Base-by-base conservation (phyloP, 768 basidiomycete species). In the Lyophyllum atratum region DNA sequence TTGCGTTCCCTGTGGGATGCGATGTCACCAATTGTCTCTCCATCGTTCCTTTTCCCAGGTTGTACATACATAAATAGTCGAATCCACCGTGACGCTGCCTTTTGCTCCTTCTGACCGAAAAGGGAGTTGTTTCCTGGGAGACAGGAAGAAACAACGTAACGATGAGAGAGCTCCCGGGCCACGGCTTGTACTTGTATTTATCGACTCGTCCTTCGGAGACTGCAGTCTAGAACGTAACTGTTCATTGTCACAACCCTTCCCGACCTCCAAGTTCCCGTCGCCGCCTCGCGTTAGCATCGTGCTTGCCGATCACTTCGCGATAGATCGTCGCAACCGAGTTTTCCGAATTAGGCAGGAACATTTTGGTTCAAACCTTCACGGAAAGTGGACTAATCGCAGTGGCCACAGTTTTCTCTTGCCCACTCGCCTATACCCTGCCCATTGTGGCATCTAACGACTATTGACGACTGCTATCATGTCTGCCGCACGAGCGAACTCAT, bases 401-500 rank as follows among this genome's bases (percentile, higher is more conserved):
- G 34, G 56, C 56, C 39, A 44, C 25, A 54, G 43, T 45, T 14
- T 40, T 52, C 42, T 29, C 33, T 42, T 55, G 25, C 40, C 49
- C n/a, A 31, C 49, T 31, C 49, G 28, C 47, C 25, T 57, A 63
- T 64, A 64, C 65, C 59, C 65, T 54, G 61, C 58, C 61, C 63
- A 40, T 46, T 48, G 53, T 52, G 56, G 59, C 58, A 42, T 56
- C 40, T 59, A 21, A 65, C 60, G 64, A 61, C 54, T 25, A n/a
- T 44, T 39, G 10, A 63, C 58, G 59, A 58, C 57, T 45, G 28
- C 24, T 44, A 47, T 62, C 14, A 64, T 59, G 55, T 50, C 57
- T 48, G 40, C 33, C 25, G 33, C 55, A 43, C 59, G 49, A 58
- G 46, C 24, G 19, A 31, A 28, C n/a, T 22, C 26, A 19, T 46